These are phyloP conservation scores for Fusarium penzigii DNA, from an alignment of 2,329 filamentous ascomycete genomes.

Conservation along the genomic window DNA sequence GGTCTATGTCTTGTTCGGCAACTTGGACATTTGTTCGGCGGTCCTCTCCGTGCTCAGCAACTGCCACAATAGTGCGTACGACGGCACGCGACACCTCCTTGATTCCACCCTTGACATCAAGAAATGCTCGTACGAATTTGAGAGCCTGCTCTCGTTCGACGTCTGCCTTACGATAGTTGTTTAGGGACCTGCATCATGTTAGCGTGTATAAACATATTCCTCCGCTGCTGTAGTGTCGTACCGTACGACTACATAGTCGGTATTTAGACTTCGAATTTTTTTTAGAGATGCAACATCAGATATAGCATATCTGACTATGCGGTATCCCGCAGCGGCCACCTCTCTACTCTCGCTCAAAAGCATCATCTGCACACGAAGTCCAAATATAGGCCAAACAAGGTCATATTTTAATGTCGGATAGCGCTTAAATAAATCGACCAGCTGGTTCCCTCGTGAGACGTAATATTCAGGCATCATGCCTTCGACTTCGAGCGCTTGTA, in stretches of 20 bases:
- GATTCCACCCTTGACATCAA: constrained; percentile 92
- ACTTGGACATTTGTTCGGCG: constrained; percentile 72
- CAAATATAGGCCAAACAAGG: constrained; percentile 93
- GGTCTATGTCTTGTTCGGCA: constrained; percentile 75
- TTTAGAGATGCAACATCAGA: constrained; percentile 87
- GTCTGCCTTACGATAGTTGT: constrained; percentile 95
- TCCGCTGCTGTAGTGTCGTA: constrained; percentile 14
- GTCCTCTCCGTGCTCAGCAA: constrained; percentile 87
- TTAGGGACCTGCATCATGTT: constrained; percentile 62
- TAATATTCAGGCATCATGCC: constrained; percentile 94
- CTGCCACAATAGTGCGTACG: constrained; percentile 84
- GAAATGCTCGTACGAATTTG: constrained; percentile 92
- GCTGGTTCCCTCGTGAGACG: constrained; percentile 84
- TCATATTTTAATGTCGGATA: constrained; percentile 95
- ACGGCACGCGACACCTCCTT: constrained; percentile 84
- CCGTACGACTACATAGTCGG: constrained; percentile 84
- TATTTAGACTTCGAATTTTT: constrained; percentile 84
- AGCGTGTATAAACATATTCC: constrained; percentile 1
- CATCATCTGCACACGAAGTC: constrained; percentile 91
- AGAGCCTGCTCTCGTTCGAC: constrained; percentile 95
- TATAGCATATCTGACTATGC: constrained; percentile 91
- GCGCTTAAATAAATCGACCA: constrained; percentile 95
- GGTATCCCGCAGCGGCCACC: constrained; percentile 91
- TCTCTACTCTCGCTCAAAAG: constrained; percentile 93
- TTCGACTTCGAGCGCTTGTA: constrained; percentile 85